These are phyloP conservation scores for Russula foetens DNA, from an alignment of 768 basidiomycete species.

Conservation along the genomic window DNA sequence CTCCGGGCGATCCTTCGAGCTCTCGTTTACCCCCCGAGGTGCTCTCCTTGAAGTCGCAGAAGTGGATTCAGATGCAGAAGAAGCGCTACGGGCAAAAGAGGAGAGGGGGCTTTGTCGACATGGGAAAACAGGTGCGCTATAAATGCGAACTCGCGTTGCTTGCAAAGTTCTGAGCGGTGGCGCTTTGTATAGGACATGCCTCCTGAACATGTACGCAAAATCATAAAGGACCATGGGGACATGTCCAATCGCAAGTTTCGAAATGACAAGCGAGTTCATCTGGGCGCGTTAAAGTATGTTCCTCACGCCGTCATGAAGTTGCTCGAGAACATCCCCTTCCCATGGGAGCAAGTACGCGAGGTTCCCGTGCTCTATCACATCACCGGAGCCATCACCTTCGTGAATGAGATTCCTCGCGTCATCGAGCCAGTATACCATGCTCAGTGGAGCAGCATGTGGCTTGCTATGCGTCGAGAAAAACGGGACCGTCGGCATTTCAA, in stretches of 20 bases:
- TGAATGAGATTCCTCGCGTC: constrained; percentile 95
- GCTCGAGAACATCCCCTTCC: constrained; percentile 94
- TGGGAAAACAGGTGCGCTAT: constrained; percentile 78
- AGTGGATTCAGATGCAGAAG: constrained; percentile 92
- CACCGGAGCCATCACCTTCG: constrained; percentile 98
- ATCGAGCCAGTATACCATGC: constrained; percentile 98
- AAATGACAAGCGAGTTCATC: constrained; percentile 98
- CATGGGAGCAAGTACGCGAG: constrained; percentile 99
- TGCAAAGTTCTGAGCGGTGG: constrained; percentile 20
- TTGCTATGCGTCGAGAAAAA: constrained; percentile 98
- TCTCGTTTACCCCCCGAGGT: constrained; percentile 53
- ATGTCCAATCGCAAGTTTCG: constrained; percentile 99
- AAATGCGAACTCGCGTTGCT: not conserved
- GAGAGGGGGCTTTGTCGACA: constrained; percentile 82
- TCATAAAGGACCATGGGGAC: constrained; percentile 98
- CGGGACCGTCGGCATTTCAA: constrained; percentile 98
- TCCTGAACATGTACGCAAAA: constrained; percentile 97
- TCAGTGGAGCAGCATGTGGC: constrained; percentile 99
- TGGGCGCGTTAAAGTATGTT: constrained; percentile 96
- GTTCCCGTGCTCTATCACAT: constrained; percentile 98
- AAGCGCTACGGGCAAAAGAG: constrained; percentile 89
- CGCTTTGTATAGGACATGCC: constrained; percentile 65
- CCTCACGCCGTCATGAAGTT: constrained; percentile 99
- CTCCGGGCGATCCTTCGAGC: constrained; percentile 27
- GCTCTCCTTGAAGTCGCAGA: constrained; percentile 86